phyloP scores from a whole-genome alignment of 495 filamentous ascomycete genomes.

The Neurospora sublineolata region DNA sequence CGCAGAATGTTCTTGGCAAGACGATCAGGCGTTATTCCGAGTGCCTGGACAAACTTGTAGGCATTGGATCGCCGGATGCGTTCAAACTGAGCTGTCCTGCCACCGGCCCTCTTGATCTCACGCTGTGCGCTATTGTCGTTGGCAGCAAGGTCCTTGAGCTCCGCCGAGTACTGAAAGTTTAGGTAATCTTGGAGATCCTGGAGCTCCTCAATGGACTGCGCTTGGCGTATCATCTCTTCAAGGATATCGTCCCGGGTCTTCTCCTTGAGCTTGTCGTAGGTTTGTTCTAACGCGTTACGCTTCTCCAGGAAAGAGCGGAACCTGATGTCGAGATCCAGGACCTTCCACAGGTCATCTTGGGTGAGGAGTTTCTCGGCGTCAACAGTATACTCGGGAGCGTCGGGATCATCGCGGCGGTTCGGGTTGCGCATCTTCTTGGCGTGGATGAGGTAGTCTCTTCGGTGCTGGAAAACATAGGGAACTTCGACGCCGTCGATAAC shows the following conservation, averaged over 20 bases:
- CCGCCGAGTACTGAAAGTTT: slow-evolving; percentile 81
- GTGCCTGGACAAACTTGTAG: slow-evolving; percentile 74
- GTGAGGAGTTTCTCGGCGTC: slow-evolving; percentile 79
- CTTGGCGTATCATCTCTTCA: slow-evolving; percentile 67
- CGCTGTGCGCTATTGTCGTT: slow-evolving; percentile 39
- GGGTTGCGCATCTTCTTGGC: slow-evolving; percentile 62
- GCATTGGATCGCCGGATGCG: slow-evolving; percentile 65
- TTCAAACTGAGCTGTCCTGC: slow-evolving; percentile 64
- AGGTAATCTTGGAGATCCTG: slow-evolving; percentile 95
- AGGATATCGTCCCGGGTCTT: slow-evolving; percentile 48
- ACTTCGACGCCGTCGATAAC: slow-evolving; percentile 87
- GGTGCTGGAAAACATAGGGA: slow-evolving; percentile 94
- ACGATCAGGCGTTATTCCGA: slow-evolving; percentile 80
- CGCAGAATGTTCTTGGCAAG: slow-evolving; percentile 76
- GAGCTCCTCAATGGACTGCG: slow-evolving; percentile 78
- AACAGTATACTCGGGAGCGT: slow-evolving; percentile 59
- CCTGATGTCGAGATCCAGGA: slow-evolving; percentile 88
- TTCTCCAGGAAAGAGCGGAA: slow-evolving; percentile 86
- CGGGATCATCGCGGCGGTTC: slow-evolving; percentile 36
- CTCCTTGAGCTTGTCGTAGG: slow-evolving; percentile 59
- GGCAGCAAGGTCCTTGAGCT: slow-evolving; percentile 63
- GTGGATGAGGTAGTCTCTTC: slow-evolving; percentile 95
- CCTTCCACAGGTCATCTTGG: slow-evolving; percentile 88
- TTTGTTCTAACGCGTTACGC: slow-evolving; percentile 66
- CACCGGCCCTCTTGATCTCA: slow-evolving; percentile 62